Evolutionary conservation across 179 eudicot species (phyloP).

Genomic region (Silene coronaria): DNA sequence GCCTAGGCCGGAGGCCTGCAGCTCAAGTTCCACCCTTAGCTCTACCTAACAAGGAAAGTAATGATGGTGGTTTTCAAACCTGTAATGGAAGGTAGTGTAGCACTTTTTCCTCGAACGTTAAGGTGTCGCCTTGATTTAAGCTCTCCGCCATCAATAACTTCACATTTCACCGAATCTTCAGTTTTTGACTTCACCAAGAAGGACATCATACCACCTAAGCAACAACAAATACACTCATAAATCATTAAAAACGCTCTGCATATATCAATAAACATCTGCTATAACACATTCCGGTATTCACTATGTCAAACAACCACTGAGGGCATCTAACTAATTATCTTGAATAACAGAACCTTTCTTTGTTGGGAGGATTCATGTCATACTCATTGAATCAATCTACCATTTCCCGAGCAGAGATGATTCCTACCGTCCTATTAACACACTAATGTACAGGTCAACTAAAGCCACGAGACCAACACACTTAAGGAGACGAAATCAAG

Average conservation of each 20-base stretch:
- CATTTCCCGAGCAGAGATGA: not conserved
- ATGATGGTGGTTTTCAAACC: conserved; percentile 37
- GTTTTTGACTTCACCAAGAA: conserved; percentile 81
- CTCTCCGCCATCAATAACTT: conserved; percentile 95
- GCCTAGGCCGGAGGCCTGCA: not conserved
- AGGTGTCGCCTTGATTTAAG: conserved; percentile 88
- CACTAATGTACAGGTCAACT: too few species aligned
- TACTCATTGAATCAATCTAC: not conserved
- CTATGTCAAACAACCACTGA: not conserved
- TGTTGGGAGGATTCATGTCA: not conserved
- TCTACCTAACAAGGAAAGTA: conserved; percentile 1
- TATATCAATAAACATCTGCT: not conserved
- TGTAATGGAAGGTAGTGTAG: conserved; percentile 92
- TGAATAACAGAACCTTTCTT: not conserved
- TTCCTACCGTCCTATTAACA: too few species aligned
- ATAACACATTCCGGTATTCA: not conserved
- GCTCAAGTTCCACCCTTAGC: not conserved
- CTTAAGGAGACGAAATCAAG: too few species aligned
- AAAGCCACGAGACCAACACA: too few species aligned
- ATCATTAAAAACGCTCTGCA: not conserved
- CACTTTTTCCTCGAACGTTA: conserved; percentile 96
- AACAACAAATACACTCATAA: conserved; percentile 12
- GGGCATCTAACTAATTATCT: not conserved
- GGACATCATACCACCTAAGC: conserved; percentile 95
- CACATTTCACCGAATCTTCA: conserved; percentile 66